Conservation (phyloP, 176 grass and related monocot genomes). For the Thinopyrum elongatum region DNA sequence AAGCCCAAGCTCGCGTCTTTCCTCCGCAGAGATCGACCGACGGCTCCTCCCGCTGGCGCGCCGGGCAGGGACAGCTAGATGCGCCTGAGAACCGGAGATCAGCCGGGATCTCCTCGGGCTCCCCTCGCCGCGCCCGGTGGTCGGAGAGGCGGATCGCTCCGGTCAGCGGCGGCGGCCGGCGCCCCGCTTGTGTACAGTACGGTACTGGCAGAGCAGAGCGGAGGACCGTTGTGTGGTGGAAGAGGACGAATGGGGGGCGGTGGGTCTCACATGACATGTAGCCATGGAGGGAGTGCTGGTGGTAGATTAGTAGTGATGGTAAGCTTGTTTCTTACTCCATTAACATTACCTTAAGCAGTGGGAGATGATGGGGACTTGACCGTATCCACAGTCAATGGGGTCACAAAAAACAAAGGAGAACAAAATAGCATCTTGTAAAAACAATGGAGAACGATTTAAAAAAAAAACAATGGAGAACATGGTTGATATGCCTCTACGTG, state of each 20-base stretch:
- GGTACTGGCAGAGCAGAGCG: background rate
- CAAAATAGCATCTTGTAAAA: background rate
- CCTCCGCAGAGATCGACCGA: background rate
- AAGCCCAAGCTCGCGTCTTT: background rate
- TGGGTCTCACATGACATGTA: background rate
- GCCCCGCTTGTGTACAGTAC: background rate
- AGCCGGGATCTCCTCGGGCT: background rate
- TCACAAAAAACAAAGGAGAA: background rate
- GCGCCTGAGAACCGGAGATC: background rate
- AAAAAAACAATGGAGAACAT: background rate
- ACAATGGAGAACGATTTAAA: background rate
- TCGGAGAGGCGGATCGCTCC: background rate
- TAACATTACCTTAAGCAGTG: background rate
- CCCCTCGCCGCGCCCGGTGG: background rate
- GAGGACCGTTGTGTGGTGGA: background rate
- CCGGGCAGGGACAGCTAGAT: background rate
- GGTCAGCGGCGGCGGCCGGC: background rate
- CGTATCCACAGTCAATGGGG: background rate
- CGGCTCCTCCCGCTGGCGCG: background rate
- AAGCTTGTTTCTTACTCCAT: slow-evolving; percentile 3
- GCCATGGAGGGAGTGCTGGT: background rate
- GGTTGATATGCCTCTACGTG: background rate
- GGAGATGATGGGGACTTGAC: background rate
- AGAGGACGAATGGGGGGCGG: background rate
- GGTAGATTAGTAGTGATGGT: background rate